phyloP scores from a whole-genome alignment of 1,284 basidiomycete species.

The Malassezia arunalokei region DNA sequence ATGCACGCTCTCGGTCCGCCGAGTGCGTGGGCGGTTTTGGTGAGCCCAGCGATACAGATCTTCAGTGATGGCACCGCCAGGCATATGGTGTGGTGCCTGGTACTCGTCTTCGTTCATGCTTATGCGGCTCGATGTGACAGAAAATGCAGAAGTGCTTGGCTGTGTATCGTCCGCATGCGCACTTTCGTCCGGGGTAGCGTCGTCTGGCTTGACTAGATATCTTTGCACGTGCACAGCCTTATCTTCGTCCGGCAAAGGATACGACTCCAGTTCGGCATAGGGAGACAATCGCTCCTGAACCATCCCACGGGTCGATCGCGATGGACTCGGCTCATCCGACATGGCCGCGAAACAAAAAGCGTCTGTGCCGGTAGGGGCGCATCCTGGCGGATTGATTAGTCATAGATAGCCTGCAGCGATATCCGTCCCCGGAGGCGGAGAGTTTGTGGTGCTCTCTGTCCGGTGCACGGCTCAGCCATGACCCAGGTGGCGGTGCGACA shows the following conservation, averaged over 20 bases:
- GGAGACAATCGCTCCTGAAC: not conserved
- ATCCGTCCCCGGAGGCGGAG: not conserved
- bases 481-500: not conserved
- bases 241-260: slow-evolving; percentile 10
- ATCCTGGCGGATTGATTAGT: not conserved
- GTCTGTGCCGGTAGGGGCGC: not conserved
- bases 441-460: not conserved
- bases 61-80: slow-evolving; percentile 42
- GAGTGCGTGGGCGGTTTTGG: slow-evolving; percentile 27
- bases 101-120: slow-evolving; percentile 20
- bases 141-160: not conserved
- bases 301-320: too few relatives aligned
- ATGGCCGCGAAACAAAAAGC: too few relatives aligned
- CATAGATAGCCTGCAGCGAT: not conserved
- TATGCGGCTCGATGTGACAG: not conserved
- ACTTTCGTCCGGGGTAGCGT: not conserved
- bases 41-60: slow-evolving; percentile 45
- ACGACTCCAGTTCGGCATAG: slow-evolving; percentile 5
- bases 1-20: slow-evolving; percentile 34
- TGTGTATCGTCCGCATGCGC: not conserved
- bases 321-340: too few relatives aligned
- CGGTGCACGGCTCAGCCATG: not conserved
- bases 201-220: slow-evolving; percentile 1
- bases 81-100: slow-evolving; percentile 35
- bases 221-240: slow-evolving; percentile 10